phyloP scores from a whole-genome alignment of 2,329 filamentous ascomycete species.

The Claviceps humidiphila region DNA sequence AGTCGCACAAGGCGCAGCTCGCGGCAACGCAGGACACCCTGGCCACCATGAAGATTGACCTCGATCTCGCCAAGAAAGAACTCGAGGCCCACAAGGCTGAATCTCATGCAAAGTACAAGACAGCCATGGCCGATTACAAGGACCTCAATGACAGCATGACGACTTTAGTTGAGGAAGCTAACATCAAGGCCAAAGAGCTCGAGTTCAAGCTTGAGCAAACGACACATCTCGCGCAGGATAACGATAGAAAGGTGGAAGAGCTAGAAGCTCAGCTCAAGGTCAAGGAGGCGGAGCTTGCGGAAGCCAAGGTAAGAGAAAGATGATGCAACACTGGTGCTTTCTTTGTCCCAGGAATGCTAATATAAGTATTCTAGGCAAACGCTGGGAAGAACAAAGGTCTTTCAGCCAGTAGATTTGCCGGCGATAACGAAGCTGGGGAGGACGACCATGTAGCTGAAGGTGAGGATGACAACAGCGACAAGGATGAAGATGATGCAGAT shows the following conservation, averaged over 20 bases:
- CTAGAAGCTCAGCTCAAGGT: conserved; percentile 45
- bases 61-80: conserved; percentile 37
- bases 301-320: conserved; percentile 35
- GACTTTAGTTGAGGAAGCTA: conserved; percentile 44
- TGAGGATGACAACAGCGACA: conserved; percentile 45
- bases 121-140: conserved; percentile 44
- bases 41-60: conserved; percentile 23
- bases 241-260: conserved; percentile 33
- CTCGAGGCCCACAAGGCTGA: conserved; percentile 39
- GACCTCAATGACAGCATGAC: conserved; percentile 52
- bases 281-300: conserved; percentile 50
- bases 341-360: neutral
- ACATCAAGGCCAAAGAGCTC: conserved; percentile 37
- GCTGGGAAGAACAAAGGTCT: conserved; percentile 36
- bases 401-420: conserved; percentile 40
- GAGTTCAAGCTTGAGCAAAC: conserved; percentile 36
- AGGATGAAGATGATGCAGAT: conserved; percentile 34
- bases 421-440: conserved; percentile 20
- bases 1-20: conserved; percentile 21
- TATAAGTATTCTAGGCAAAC: conserved; percentile 25
- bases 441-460: conserved; percentile 34
- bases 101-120: conserved; percentile 38
- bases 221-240: conserved; percentile 32
- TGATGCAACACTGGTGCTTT: neutral
- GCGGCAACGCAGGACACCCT: conserved; percentile 22